Conservation (phyloP, 2,329 filamentous ascomycete genomes). For the Sclerotinia subarctica region DNA sequence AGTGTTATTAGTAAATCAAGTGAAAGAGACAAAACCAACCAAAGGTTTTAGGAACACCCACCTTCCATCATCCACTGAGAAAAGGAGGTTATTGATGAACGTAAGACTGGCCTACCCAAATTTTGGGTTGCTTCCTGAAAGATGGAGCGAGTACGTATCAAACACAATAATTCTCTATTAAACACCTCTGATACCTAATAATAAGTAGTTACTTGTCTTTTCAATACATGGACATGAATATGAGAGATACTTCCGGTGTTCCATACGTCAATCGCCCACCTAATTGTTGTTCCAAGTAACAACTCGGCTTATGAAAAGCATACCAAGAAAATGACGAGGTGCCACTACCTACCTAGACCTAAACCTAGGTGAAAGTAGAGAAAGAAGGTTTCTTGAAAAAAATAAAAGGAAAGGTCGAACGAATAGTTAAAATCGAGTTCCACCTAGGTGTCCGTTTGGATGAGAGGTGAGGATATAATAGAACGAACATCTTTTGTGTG, state of each 20-base stretch:
- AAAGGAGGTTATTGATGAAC: conserved; percentile 9
- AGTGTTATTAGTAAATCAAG: neutral
- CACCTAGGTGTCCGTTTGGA: neutral
- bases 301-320: neutral
- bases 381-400: neutral
- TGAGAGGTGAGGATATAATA: neutral
- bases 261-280: neutral
- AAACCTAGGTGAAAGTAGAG: neutral
- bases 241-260: neutral
- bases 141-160: neutral
- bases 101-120: neutral
- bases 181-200: neutral
- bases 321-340: conserved; percentile 6
- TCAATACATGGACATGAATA: neutral
- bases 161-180: neutral
- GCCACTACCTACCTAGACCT: neutral
- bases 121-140: neutral
- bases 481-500: neutral
- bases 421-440: neutral
- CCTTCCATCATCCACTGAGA: neutral
- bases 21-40: neutral
- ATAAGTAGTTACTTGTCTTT: neutral
- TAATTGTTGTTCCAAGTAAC: neutral
- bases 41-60: neutral
- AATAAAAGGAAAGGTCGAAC: neutral